Base-by-base conservation (phyloP, 331 rosid species). In the Telfairia occidentalis region DNA sequence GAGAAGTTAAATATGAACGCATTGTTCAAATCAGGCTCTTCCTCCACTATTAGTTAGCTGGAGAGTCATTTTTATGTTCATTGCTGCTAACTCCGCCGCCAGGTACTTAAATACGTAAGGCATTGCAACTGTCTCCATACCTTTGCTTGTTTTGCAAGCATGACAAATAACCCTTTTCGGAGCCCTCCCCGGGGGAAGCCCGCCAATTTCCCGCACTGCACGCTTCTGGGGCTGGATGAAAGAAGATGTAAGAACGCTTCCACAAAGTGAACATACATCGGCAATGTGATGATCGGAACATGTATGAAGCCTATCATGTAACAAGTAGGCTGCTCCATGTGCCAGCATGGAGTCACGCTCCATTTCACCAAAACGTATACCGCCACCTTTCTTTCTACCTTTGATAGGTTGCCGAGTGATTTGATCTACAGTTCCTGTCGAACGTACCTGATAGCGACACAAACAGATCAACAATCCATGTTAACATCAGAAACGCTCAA, bases 281-380 rank as follows among this genome's bases (percentile, higher is more conserved):
- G 97, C 98, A 50, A 94, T 81, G 83, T 94, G 97, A 85, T 88
- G 81, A 80, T 94, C 98, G 9, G 98, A 94, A 81, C 97, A 88
- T 6, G 96, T 88, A 74, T 95, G 98, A 61, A 91, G 86, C 78
- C 98, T 87, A 48, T 95, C 98, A 16, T 95, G 98, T 54, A 95
- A 78, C 76, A 91, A 83, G 80, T 95, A 95, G 6, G 98, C 89
- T 23, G 97, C 97, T 40, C 97, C 97, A n/a, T 95, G 98, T 7
- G 98, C 98, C 60, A 95, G 98, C 84, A 95, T 75, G 13, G 97
- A 95, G 77, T 95, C 98, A 0, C 98, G 90, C 82, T 94, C 98
- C 98, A 95, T 95, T 86, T 95, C 99, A 24, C 97, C 99, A 40
- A 95, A 95, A 61, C 99, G 96, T 29, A 95, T 79, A 11, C 99